Base-by-base conservation (phyloP, 2,329 filamentous ascomycete genomes). In the Rhynchosporium agropyri region DNA sequence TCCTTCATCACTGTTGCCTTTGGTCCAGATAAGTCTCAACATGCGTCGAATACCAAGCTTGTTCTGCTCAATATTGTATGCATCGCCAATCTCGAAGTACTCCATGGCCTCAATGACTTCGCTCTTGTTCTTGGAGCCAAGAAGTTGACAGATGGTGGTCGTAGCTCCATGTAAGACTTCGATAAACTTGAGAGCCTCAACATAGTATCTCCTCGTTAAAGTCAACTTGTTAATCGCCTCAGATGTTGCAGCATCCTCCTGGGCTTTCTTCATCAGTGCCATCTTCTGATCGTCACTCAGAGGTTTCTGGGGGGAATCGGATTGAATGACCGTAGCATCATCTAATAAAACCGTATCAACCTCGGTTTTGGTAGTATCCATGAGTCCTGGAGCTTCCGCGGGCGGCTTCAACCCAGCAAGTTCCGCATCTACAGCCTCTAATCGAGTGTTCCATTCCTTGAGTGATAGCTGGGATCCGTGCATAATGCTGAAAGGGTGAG, bases 81-180 rank as follows among this genome's bases (percentile, higher is more conserved):
- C 94, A 75, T 99, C 93, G 50, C 95, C 89, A 50, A 97, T 87
- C 70, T 96, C 92, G 70, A 99, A 96, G 77, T 96, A 99, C 75
- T 99, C 95, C 87, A 99, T 99, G 15, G 96, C 95, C 76, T 99
- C 96, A 66, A 99, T 97, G 31, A 98, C 91, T 76, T 99, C 95
- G 71, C 91, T 97, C 82, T 99, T 99, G 81, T 99, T 99, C 73
- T 91, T 91, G 36, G 95, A 96, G 5, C 92, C 91, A 3, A 99
- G 83, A 20, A 99, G 83, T 76, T 97, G 94, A 66, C 89, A 92
- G 40, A 98, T 88, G 2, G 87, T 87, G 8, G 84, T 83, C 0
- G 92, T 96, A 28, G 91, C 91, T 10, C 89, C 86, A 69, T 97
- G 91, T 28, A 99, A 81, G 5, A 96, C 89, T 65, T 97, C 89